phyloP scores from a whole-genome alignment of 371 early-diverging fungal genomes.

The Mortierella sp. region DNA sequence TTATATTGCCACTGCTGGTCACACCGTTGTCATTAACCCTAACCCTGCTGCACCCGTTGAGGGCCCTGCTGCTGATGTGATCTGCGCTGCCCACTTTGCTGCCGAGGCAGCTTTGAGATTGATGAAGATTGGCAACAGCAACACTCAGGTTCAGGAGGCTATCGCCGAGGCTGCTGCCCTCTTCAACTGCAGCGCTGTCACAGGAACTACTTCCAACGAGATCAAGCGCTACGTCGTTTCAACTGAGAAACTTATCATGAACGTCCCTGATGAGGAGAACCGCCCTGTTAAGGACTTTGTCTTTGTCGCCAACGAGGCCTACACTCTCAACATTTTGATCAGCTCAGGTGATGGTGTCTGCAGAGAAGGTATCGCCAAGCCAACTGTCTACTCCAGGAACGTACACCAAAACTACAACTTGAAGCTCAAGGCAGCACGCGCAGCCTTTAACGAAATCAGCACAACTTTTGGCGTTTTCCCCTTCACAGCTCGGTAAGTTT shows the following conservation, averaged over 20 bases:
- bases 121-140: slow-evolving; percentile 65
- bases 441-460: slow-evolving; percentile 79
- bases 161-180: slow-evolving; percentile 83
- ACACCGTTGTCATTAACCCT: slow-evolving; percentile 84
- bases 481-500: slow-evolving; percentile 77
- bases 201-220: slow-evolving; percentile 88
- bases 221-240: slow-evolving; percentile 80
- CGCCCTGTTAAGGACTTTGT: slow-evolving; percentile 75
- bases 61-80: slow-evolving; percentile 76
- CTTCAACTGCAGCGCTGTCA: slow-evolving; percentile 89
- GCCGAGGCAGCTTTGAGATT: slow-evolving; percentile 83
- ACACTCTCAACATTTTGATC: slow-evolving; percentile 85
- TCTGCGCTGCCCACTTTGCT: slow-evolving; percentile 86
- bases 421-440: slow-evolving; percentile 88
- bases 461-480: slow-evolving; percentile 85
- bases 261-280: slow-evolving; percentile 81
- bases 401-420: slow-evolving; percentile 83
- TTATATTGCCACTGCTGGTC: slow-evolving; percentile 87
- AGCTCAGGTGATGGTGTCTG: slow-evolving; percentile 85
- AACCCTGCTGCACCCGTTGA: slow-evolving; percentile 70
- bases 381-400: slow-evolving; percentile 88
- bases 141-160: slow-evolving; percentile 65
- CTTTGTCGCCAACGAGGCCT: slow-evolving; percentile 88
- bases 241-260: slow-evolving; percentile 83
- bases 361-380: slow-evolving; percentile 76